Evolutionary conservation across 495 filamentous ascomycete species (phyloP), one percentile per base, ranked within the genome.

Genomic region (Hypoxylon intermedium): DNA sequence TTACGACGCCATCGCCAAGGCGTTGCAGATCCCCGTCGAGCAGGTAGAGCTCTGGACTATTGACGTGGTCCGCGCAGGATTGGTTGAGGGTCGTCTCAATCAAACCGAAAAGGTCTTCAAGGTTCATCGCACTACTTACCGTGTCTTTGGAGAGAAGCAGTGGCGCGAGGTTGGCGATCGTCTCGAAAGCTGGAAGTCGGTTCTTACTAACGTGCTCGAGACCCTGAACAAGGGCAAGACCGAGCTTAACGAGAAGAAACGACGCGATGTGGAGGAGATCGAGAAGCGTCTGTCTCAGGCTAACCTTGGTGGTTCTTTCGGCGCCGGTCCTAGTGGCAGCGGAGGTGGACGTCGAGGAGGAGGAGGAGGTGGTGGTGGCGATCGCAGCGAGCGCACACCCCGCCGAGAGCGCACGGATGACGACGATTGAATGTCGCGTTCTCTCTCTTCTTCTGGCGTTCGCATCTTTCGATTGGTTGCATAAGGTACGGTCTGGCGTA

Each of bases 1-100:
- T 28, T 98, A 98, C 76, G 79, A 79, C 60, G 81, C 83, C 54
- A 97, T 98, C 67, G 83, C 89, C 36, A 85, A 87, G 53, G 85
- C 91, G 4, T 84, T 98, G 30, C 87, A 93, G 72, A 86, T 98
- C 34, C 85, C 89, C 13, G 61, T 72, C 21, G 86, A 89, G 53
- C 91, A 97, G 40, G 91, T 97, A 7, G 94, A 98, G 82, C 88
- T 92, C 82, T 98, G 94, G 94, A 89, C 96, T 46, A 98, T 98
- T 62, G 95, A 98, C 74, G 91, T 93, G 44, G 96, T 98, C 75
- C 89, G 95, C 34, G 91, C 92, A 34, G 90, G 90, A 28, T 86
- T 98, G 15, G 89, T 98, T 46, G 94, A 98, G 78, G 94, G 94
- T 59, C 93, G 94, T 74, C 82, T 99, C 45, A 90, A 87, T 18